Percentiles rank a stretch among this genome's conserved stretches.
These are phyloP conservation scores for Xerocomellus chrysenteron DNA, from an alignment of 768 basidiomycete species.

Conservation along the genomic window DNA sequence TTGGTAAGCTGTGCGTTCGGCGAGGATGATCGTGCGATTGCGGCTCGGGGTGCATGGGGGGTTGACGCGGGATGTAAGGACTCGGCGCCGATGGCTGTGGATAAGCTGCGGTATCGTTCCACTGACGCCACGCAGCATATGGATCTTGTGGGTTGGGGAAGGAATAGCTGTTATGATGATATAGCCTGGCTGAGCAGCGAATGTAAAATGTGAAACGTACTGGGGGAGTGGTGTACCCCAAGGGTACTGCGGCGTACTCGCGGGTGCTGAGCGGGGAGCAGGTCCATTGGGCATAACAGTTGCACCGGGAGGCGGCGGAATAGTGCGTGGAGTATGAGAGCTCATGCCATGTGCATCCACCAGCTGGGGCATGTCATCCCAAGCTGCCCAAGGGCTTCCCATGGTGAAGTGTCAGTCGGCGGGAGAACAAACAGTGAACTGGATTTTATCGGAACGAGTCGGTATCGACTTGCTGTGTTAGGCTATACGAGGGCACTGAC, in stretches of 20 bases:
- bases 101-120: slow-evolving; percentile 4
- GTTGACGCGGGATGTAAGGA: slow-evolving; percentile 31
- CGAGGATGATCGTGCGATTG: slow-evolving; percentile 7
- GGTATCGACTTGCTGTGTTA: slow-evolving; percentile 20
- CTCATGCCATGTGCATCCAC: slow-evolving; percentile 17
- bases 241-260: slow-evolving; percentile 5
- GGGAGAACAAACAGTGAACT: neutral
- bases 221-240: slow-evolving; percentile 17
- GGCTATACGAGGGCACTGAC: slow-evolving; percentile 6
- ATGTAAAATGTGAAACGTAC: slow-evolving; percentile 7
- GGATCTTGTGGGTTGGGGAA: slow-evolving; percentile 19
- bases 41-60: slow-evolving; percentile 6
- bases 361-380: slow-evolving; percentile 27
- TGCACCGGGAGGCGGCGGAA: slow-evolving; percentile 28
- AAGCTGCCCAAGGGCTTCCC: slow-evolving; percentile 11
- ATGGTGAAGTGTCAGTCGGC: slow-evolving; percentile 12
- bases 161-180: neutral
- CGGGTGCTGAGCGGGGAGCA: slow-evolving; percentile 8
- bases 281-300: slow-evolving; percentile 11
- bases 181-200: neutral
- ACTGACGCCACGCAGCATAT: slow-evolving; percentile 3
- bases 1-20: slow-evolving; percentile 4
- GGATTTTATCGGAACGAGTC: slow-evolving; percentile 18
- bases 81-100: slow-evolving; percentile 25
- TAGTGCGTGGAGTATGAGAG: slow-evolving; percentile 6